Percentiles rank a stretch among this genome's conserved stretches.
phyloP scores from a whole-genome alignment of 2,329 filamentous ascomycete genomes.

The Orbilia brochopaga region DNA sequence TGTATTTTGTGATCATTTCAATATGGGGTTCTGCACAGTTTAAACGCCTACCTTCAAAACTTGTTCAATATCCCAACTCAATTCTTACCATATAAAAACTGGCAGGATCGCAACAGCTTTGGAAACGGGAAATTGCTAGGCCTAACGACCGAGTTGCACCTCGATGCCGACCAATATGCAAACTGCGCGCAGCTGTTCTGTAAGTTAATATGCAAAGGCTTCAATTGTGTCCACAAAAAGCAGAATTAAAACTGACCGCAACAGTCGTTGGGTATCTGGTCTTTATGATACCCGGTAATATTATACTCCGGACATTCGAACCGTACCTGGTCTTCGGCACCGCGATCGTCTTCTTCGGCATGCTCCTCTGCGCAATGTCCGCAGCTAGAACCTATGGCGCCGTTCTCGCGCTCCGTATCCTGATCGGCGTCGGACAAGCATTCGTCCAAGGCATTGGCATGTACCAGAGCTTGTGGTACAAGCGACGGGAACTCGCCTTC shows the following conservation, averaged over 20 bases:
- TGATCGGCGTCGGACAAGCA: slow-evolving; percentile 17
- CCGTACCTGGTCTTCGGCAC: slow-evolving; percentile 21
- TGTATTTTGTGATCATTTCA: slow-evolving; percentile 3
- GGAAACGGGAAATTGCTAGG: slow-evolving; percentile 30
- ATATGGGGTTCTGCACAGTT: neutral
- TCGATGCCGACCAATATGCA: slow-evolving; percentile 17
- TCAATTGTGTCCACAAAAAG: neutral
- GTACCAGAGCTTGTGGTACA: slow-evolving; percentile 26
- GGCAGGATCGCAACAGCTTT: slow-evolving; percentile 32
- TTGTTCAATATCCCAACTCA: neutral
- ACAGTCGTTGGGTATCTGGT: slow-evolving; percentile 23
- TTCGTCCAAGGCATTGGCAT: slow-evolving; percentile 34
- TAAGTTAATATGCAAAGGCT: slow-evolving; percentile 6
- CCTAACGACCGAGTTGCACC: slow-evolving; percentile 15
- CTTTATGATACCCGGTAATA: slow-evolving; percentile 32
- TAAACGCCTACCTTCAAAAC: neutral
- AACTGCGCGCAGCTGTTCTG: slow-evolving; percentile 23
- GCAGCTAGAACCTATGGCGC: slow-evolving; percentile 14
- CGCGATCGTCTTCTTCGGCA: slow-evolving; percentile 18
- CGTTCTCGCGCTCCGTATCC: slow-evolving; percentile 18
- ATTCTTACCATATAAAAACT: neutral
- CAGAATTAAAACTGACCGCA: neutral
- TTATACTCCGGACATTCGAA: slow-evolving; percentile 18
- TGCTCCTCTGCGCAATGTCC: slow-evolving; percentile 24
- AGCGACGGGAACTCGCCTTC: slow-evolving; percentile 15